phyloP scores from a whole-genome alignment of 2,329 filamentous ascomycete genomes.

The Hypoxylon sp. region DNA sequence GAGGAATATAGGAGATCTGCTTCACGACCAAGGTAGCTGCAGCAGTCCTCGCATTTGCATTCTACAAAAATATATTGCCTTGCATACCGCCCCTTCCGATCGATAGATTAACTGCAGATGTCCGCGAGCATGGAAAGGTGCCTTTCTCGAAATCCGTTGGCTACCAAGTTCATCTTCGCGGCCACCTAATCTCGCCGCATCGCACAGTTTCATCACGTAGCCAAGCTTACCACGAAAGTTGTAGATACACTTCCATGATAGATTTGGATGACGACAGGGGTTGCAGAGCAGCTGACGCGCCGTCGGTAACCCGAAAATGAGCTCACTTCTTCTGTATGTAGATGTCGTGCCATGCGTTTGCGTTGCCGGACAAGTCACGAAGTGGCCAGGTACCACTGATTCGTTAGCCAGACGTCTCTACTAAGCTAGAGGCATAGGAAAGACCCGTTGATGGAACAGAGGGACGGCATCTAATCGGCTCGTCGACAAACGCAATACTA shows the following conservation, averaged over 20 bases:
- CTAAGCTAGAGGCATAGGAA: slow-evolving; percentile 23
- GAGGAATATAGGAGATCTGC: slow-evolving; percentile 37
- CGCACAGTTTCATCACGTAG: slow-evolving; percentile 43
- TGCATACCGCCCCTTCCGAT: slow-evolving; percentile 49
- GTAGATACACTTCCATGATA: slow-evolving; percentile 29
- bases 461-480: slow-evolving; percentile 39
- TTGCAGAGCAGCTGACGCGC: slow-evolving; percentile 47
- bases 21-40: slow-evolving; percentile 37
- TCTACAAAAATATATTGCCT: slow-evolving; percentile 38
- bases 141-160: slow-evolving; percentile 42
- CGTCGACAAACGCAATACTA: slow-evolving; percentile 32
- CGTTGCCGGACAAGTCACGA: slow-evolving; percentile 37
- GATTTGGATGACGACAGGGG: slow-evolving; percentile 45
- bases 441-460: slow-evolving; percentile 28
- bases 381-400: slow-evolving; percentile 38
- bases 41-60: slow-evolving; percentile 32
- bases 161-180: slow-evolving; percentile 41
- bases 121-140: slow-evolving; percentile 38
- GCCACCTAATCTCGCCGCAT: slow-evolving; percentile 49
- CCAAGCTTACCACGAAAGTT: slow-evolving; percentile 24
- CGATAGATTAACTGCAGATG: slow-evolving; percentile 52
- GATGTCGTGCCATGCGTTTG: slow-evolving; percentile 39
- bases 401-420: slow-evolving; percentile 27
- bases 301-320: slow-evolving; percentile 43
- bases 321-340: slow-evolving; percentile 40